Evolutionary conservation across 305 asterid species (phyloP).

Genomic region (Fraxinus dipetala): DNA sequence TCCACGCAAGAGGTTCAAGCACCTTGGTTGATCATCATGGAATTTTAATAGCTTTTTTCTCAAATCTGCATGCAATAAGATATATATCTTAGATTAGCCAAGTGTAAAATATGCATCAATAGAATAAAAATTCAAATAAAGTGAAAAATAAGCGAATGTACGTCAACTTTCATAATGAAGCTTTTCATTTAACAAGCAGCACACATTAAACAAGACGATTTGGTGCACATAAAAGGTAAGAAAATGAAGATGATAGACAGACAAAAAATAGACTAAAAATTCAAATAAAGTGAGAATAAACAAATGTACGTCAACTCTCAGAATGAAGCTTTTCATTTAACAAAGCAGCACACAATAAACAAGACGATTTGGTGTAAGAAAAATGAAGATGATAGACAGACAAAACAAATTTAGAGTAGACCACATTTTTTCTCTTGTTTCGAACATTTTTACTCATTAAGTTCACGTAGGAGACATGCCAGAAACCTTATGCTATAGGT

Average conservation of each 20-base stretch:
- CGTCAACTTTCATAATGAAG: background rate
- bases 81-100: background rate
- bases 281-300: background rate
- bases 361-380: background rate
- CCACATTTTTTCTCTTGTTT: background rate
- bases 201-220: background rate
- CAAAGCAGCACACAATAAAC: background rate
- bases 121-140: background rate
- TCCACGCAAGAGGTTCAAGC: constrained; percentile 21
- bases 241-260: background rate
- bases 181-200: background rate
- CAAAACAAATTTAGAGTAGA: background rate
- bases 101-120: background rate
- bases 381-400: background rate
- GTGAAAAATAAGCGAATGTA: background rate
- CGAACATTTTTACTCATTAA: background rate
- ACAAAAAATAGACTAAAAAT: background rate
- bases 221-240: background rate
- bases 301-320: background rate
- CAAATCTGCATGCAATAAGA: constrained; percentile 2
- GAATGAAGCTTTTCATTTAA: background rate
- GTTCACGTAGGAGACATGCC: background rate
- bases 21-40: background rate
- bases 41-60: background rate
- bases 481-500: background rate